Evolutionary conservation across 768 basidiomycete genomes (phyloP), one percentile per base, ranked within the genome.

Genomic region (Lactarius vividus): DNA sequence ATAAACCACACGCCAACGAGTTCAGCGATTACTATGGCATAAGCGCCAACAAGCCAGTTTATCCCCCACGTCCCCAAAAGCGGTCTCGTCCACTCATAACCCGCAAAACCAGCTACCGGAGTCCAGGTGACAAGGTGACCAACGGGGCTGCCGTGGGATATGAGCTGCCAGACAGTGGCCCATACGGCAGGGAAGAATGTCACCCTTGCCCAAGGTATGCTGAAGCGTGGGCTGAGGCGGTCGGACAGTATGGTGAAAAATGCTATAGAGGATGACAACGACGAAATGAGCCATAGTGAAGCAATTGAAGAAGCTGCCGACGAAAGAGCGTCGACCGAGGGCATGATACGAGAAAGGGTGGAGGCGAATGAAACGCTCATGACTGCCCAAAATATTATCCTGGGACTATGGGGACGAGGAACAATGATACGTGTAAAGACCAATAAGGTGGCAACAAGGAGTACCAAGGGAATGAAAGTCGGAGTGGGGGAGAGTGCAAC

Each of bases 1-100:
- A 91, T 86, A 54, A 84, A 81, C 87, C 85, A 89, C 29, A 71
- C 74, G 33, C 83, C 84, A 9, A 82, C 72, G 2, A 77, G 70
- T 68, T 88, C 82, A 9, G 88, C 83, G 31, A 84, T 70, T 11
- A 92, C 80, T 11, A 85, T 84, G 5, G 89, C 89, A 88, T 88
- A 94, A 9, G 84, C 86, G n/a, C 83, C 91, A 8, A 83, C 80
- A 31, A 88, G 73, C 88, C 90, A 94, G 73, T 94, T 89, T 64
- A 85, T 81, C 9, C 83, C 84, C 37, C 79, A 75, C 37, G 86
- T 80, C 5, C 92, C 92, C 28, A 83, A 67, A 53, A 80, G 73
- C 0, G 82, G 83, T 2, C 83, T 70, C n/a, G 86, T 74, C 91
- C 91, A 94, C 3, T 72, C 72, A 71, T 93, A 94, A 0, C 82